These are phyloP conservation scores for Colletotrichum sidae DNA, from an alignment of 2,329 filamentous ascomycete species.

Conservation along the genomic window DNA sequence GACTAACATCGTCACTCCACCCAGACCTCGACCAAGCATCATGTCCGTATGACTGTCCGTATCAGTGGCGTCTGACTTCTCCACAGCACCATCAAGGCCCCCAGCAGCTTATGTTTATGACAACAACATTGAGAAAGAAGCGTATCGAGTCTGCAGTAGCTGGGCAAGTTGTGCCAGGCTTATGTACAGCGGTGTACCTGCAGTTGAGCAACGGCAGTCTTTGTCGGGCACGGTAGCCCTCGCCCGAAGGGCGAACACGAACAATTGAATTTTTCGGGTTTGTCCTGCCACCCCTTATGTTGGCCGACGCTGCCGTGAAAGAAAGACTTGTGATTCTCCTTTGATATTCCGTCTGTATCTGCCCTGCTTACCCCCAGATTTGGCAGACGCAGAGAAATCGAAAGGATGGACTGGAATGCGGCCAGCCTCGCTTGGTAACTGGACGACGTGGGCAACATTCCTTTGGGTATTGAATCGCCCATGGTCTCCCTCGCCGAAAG, in stretches of 20 bases:
- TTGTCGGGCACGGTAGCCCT: slow-evolving; percentile 17
- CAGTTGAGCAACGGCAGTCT: slow-evolving; percentile 15
- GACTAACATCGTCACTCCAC: no score
- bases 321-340: slow-evolving; percentile 10
- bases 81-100: no score
- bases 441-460: slow-evolving; percentile 35
- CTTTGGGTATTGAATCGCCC: slow-evolving; percentile 25
- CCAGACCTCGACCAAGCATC: no score
- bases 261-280: slow-evolving; percentile 14
- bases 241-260: slow-evolving; percentile 10
- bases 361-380: slow-evolving; percentile 21
- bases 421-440: slow-evolving; percentile 34
- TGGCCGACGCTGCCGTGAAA: slow-evolving; percentile 23
- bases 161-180: no score
- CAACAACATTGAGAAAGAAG: no score
- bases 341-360: slow-evolving; percentile 21
- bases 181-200: slow-evolving; percentile 3
- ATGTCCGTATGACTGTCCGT: no score
- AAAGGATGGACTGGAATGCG: slow-evolving; percentile 34
- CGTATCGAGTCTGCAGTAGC: no score
- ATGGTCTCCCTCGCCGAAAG: slow-evolving; percentile 32
- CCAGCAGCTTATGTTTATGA: no score
- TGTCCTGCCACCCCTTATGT: slow-evolving; percentile 17
- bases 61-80: no score
- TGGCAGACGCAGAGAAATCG: slow-evolving; percentile 11